Evolutionary conservation across 129 eudicot genomes (phyloP).

Genomic region (Centrapalus pauciflorus): DNA sequence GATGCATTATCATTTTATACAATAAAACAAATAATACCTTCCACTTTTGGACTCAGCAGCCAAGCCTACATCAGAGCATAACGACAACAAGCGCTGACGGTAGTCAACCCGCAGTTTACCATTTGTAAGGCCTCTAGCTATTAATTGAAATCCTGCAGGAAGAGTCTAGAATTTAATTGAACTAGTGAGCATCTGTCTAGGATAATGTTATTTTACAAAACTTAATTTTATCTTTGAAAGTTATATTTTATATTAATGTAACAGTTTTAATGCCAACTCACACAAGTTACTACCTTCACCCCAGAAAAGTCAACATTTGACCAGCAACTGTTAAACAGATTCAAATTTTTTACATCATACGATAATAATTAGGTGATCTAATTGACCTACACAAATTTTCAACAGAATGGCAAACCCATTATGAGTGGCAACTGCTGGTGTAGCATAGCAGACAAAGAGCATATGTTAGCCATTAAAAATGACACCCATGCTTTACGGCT

Average conservation of each 20-base stretch:
- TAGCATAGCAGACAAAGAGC: background rate
- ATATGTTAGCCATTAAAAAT: background rate
- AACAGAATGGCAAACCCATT: background rate
- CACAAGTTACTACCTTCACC: slow-evolving; percentile 4
- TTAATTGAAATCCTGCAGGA: slow-evolving; percentile 88
- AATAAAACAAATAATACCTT: slow-evolving; percentile 44
- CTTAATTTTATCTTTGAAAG: background rate
- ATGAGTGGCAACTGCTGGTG: background rate
- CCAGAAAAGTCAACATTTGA: slow-evolving; percentile 11
- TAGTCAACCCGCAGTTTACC: slow-evolving; percentile 72
- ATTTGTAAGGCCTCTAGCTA: slow-evolving; percentile 66
- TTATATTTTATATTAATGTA: no score
- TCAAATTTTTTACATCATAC: background rate
- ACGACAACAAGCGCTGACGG: slow-evolving; percentile 85
- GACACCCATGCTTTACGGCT: background rate
- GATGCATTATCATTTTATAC: background rate
- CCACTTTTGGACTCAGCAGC: slow-evolving; percentile 98
- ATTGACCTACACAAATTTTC: no score
- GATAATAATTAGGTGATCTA: background rate
- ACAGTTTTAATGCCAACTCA: background rate
- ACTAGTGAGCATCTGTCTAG: slow-evolving; percentile 60
- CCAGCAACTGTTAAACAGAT: slow-evolving; percentile 4
- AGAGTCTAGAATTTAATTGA: slow-evolving; percentile 87
- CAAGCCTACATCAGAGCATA: slow-evolving; percentile 98
- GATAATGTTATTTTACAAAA: slow-evolving; percentile 1